Evolutionary conservation across 257 asterid species (phyloP), one percentile per base, ranked within the genome.

Genomic region (Mentha longifolia): DNA sequence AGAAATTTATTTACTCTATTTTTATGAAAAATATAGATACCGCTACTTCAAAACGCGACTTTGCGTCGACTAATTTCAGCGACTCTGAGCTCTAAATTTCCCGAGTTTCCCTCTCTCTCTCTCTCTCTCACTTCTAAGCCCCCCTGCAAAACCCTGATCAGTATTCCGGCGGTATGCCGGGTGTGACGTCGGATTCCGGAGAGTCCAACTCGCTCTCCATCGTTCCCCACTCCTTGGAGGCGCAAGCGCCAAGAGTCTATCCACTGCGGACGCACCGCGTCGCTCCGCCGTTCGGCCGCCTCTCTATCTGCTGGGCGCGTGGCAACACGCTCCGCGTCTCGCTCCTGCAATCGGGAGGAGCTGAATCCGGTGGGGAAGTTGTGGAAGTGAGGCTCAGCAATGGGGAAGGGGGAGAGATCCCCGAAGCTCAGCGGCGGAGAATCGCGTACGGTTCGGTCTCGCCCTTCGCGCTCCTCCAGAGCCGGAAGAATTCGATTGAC

Each of bases 401-500:
- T 43, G 78, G 74, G 16, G 88, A 82, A 2, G 93, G 80, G 54
- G 88, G 86, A 42, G 96, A 88, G 77, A 68, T 87, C 30, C 49
- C 83, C 54, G 96, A 81, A 55, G 84, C 82, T 6, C 85, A 82
- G 72, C 81, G 92, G 91, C 83, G 96, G 86, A 85, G 90, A 76
- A 85, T 91, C 57, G 96, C 92, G 9, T 89, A 88, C 67, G 95
- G 92, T 62, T 91, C 98, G 0, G 98, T 89, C 35, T 80, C 85
- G n/a, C 98, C 98, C n/a, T 90, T 90, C 62, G 97, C 97, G 7
- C 85, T 92, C 72, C 95, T 93, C 64, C 96, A 89, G 82, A 89
- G 96, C 88, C 83, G 83, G 50, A 93, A 93, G 77, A 86, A 82
- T 73, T 68, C 88, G 9, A 1, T 76, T 14, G 82, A 81, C 16